Evolutionary conservation across 768 basidiomycete species (phyloP).

Genomic region (Mycena polygramma): DNA sequence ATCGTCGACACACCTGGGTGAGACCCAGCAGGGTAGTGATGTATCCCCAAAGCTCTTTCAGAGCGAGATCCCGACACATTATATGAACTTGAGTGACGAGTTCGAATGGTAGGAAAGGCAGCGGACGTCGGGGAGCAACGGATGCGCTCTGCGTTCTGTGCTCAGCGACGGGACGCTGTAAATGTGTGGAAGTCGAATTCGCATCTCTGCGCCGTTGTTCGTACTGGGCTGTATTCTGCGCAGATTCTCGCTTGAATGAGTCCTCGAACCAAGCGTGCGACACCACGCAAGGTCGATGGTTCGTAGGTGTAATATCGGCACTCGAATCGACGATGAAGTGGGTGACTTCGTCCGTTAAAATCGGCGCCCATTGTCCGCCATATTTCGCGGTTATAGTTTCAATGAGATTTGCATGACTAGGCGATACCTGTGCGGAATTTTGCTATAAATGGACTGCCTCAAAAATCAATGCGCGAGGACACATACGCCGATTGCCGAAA

Average conservation of each 20-base stretch:
- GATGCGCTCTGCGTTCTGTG: background rate
- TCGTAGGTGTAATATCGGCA: background rate
- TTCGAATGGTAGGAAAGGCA: constrained; percentile 12
- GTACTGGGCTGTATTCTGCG: background rate
- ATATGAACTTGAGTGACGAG: constrained; percentile 8
- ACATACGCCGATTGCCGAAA: background rate
- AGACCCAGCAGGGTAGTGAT: background rate
- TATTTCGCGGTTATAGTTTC: background rate
- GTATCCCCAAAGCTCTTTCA: background rate
- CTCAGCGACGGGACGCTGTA: background rate
- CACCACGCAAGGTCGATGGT: background rate
- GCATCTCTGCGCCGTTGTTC: background rate
- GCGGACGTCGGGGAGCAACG: background rate
- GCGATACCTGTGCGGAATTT: background rate
- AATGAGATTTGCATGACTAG: constrained; percentile 3
- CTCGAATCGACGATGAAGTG: constrained; percentile 2
- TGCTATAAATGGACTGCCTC: background rate
- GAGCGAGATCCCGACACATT: background rate
- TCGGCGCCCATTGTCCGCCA: constrained; percentile 1
- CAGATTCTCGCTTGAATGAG: background rate
- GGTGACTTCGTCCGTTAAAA: background rate
- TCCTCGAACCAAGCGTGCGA: background rate
- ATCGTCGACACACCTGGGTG: constrained; percentile 17
- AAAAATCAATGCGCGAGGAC: background rate
- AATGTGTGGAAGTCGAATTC: background rate